Percentiles rank a stretch among this genome's conserved stretches.
Evolutionary conservation across 257 asterid species (phyloP).

Genomic region (Solanum pinnatisectum): DNA sequence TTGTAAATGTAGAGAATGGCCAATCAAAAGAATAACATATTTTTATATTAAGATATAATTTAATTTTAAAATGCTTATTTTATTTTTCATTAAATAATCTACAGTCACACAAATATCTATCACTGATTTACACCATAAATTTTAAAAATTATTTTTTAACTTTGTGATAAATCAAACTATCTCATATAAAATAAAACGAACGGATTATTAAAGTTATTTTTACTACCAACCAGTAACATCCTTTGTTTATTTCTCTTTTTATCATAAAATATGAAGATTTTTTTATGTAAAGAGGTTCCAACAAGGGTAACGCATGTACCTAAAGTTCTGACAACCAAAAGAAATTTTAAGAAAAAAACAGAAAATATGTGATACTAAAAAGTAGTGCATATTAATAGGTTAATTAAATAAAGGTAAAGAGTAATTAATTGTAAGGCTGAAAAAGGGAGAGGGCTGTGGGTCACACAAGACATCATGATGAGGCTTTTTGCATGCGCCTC

Average conservation of each 20-base stretch:
- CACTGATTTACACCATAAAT: too few relatives aligned
- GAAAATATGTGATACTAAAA: neutral
- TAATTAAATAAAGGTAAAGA: constrained; percentile 2
- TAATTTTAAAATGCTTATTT: too few relatives aligned
- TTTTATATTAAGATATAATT: too few relatives aligned
- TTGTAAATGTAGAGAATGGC: neutral
- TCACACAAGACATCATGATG: constrained; percentile 53
- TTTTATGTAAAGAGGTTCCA: neutral
- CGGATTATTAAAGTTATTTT: neutral
- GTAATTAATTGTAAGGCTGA: neutral
- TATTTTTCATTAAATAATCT: too few relatives aligned
- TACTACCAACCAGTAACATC: neutral
- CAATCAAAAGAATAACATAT: neutral
- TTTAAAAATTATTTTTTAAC: too few relatives aligned
- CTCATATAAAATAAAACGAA: too few relatives aligned
- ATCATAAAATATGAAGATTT: neutral
- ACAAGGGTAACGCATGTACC: neutral
- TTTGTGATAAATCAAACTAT: too few relatives aligned
- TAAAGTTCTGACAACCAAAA: neutral
- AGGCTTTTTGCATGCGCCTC: constrained; percentile 59
- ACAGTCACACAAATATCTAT: rapidly evolving
- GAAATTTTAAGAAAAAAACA: neutral
- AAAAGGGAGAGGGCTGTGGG: constrained; percentile 22
- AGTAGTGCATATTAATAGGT: constrained; percentile 6
- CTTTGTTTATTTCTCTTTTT: neutral